phyloP scores from a whole-genome alignment of 345 rosid genomes.

The Eucalyptus albens region DNA sequence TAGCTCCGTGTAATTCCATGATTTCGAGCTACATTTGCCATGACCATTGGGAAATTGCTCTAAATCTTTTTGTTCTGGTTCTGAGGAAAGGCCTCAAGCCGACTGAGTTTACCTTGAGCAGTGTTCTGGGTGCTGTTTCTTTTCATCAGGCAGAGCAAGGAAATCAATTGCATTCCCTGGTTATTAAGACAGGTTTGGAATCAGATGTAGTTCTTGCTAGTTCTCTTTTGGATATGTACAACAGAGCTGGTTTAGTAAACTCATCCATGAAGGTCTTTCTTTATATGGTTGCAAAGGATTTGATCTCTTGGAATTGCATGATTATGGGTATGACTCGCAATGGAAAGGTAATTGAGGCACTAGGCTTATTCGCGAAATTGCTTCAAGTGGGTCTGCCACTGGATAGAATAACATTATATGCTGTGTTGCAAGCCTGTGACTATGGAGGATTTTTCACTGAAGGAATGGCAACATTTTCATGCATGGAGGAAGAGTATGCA shows the following conservation, averaged over 20 bases:
- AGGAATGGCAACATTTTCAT: constrained; percentile 43
- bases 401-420: constrained; percentile 47
- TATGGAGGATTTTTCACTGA: constrained; percentile 29
- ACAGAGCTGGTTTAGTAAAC: constrained; percentile 33
- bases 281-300: constrained; percentile 26
- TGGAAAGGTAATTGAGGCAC: constrained; percentile 26
- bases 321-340: constrained; percentile 45
- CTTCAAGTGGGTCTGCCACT: constrained; percentile 21
- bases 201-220: constrained; percentile 38
- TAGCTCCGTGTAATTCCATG: constrained; percentile 42
- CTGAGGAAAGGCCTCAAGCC: constrained; percentile 35
- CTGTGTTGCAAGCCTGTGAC: constrained; percentile 50
- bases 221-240: constrained; percentile 59
- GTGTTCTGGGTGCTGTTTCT: constrained; percentile 33
- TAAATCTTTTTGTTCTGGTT: neutral
- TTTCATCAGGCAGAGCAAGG: constrained; percentile 30
- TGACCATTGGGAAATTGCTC: constrained; percentile 33
- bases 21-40: constrained; percentile 43
- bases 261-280: constrained; percentile 31
- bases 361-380: constrained; percentile 25
- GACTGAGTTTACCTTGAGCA: constrained; percentile 47
- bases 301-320: constrained; percentile 62
- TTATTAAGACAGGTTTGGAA: constrained; percentile 42
- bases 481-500: constrained; percentile 33
- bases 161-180: constrained; percentile 52